Conservation (phyloP, 1,139 yeast species). For the Debaryomyces nepalensis region DNA sequence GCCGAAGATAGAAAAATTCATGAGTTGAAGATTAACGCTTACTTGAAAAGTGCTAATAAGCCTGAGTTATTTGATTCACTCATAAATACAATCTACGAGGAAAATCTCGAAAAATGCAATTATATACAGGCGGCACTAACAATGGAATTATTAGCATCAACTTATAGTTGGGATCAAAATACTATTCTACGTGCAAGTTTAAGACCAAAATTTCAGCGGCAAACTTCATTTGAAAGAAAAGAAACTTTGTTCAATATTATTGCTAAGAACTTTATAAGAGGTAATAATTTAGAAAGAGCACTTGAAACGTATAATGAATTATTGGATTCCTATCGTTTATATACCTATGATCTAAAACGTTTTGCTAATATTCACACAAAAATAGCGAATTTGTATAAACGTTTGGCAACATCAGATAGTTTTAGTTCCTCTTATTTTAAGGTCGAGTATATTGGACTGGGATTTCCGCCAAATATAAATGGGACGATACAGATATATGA, state of each 20-base stretch:
- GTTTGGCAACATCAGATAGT: conserved; percentile 73
- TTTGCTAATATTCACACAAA: conserved; percentile 74
- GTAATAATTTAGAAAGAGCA: conserved; percentile 77
- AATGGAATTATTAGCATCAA: conserved; percentile 75
- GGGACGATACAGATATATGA: conserved; percentile 81
- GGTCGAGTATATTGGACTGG: conserved; percentile 81
- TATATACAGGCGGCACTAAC: conserved; percentile 84
- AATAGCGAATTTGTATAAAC: conserved; percentile 68
- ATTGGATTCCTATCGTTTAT: conserved; percentile 71
- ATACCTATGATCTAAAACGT: conserved; percentile 77
- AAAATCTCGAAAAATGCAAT: conserved; percentile 62
- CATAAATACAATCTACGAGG: conserved; percentile 74
- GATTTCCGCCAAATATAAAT: conserved; percentile 79
- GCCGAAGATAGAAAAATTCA: conserved; percentile 88
- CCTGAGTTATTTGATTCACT: conserved; percentile 83
- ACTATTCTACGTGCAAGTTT: conserved; percentile 58
- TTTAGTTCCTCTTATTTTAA: conserved; percentile 78
- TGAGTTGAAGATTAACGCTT: conserved; percentile 75
- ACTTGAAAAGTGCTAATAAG: conserved; percentile 75
- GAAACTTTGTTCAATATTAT: conserved; percentile 73
- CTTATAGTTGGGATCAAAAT: conserved; percentile 77
- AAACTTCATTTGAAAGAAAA: conserved; percentile 80
- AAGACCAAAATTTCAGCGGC: conserved; percentile 77
- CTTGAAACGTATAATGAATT: conserved; percentile 78
- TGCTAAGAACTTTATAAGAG: conserved; percentile 72